These are phyloP conservation scores for Phytophthora sp. DNA, from an alignment of 352 stramenopile genomes.

Conservation along the genomic window DNA sequence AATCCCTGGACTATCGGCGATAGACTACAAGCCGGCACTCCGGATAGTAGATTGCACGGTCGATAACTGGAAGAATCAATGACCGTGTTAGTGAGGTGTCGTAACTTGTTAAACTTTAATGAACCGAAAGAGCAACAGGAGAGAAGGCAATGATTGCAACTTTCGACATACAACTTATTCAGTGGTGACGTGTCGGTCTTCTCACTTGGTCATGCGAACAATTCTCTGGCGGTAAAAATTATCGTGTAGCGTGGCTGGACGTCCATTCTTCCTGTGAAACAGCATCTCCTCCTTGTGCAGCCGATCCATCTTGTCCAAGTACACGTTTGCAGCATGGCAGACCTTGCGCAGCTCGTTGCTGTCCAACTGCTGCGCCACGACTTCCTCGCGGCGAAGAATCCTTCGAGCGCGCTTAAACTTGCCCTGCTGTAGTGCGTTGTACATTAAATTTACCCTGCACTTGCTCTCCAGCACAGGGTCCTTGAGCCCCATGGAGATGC, in stretches of 20 bases:
- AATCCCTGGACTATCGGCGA: too few species aligned
- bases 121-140: too few species aligned
- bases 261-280: constrained; percentile 30
- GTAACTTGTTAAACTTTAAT: too few species aligned
- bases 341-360: constrained; percentile 68
- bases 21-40: too few species aligned
- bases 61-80: too few species aligned
- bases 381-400: constrained; percentile 55
- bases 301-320: constrained; percentile 68
- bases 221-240: constrained; percentile 87
- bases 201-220: constrained; percentile 61
- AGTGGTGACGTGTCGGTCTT: not conserved
- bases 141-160: too few species aligned
- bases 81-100: too few species aligned
- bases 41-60: too few species aligned
- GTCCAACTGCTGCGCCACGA: constrained; percentile 50
- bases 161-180: not conserved
- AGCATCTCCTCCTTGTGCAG: constrained; percentile 64
- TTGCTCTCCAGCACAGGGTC: constrained; percentile 84
- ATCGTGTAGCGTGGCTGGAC: constrained; percentile 48
- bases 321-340: constrained; percentile 65
- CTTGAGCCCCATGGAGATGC: constrained; percentile 70
- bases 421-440: constrained; percentile 76
- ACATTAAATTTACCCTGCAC: constrained; percentile 82
- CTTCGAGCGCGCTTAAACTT: constrained; percentile 61